Conservation (phyloP, 768 basidiomycete genomes). For the Cubamyces sp. region DNA sequence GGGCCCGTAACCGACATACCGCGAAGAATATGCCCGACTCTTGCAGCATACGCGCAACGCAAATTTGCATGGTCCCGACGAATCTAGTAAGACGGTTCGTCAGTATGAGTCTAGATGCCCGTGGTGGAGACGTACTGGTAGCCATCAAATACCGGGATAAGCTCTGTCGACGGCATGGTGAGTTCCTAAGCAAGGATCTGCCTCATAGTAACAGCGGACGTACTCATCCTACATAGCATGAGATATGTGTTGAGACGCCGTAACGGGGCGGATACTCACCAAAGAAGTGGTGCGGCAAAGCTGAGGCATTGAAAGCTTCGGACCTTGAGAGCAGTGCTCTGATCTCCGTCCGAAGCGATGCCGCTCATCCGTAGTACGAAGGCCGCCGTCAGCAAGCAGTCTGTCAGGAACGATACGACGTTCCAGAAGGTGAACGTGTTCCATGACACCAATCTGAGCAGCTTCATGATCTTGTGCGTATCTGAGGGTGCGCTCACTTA, state of each 20-base stretch:
- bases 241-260: too few species aligned
- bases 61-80: constrained; percentile 90
- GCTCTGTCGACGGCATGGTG: constrained; percentile 45
- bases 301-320: constrained; percentile 86
- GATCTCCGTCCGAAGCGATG: constrained; percentile 39
- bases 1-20: too few species aligned
- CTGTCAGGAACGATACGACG: constrained; percentile 67
- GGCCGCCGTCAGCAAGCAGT: constrained; percentile 70
- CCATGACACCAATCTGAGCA: constrained; percentile 76
- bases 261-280: too few species aligned
- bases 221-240: background rate
- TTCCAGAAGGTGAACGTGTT: constrained; percentile 86
- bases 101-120: constrained; percentile 32
- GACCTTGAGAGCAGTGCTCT: constrained; percentile 48
- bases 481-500: constrained; percentile 1
- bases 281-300: constrained; percentile 85
- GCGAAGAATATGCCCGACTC: constrained; percentile 92
- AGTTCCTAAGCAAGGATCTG: too few species aligned
- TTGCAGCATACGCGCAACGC: constrained; percentile 87
- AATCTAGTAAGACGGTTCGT: constrained; percentile 45
- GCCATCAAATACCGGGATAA: constrained; percentile 79
- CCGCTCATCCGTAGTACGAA: constrained; percentile 74
- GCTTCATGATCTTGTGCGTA: constrained; percentile 59
- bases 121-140: constrained; percentile 55
- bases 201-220: too few species aligned